Conservation (phyloP, 2,329 filamentous ascomycete genomes). For the Leptographium wingfieldii region DNA sequence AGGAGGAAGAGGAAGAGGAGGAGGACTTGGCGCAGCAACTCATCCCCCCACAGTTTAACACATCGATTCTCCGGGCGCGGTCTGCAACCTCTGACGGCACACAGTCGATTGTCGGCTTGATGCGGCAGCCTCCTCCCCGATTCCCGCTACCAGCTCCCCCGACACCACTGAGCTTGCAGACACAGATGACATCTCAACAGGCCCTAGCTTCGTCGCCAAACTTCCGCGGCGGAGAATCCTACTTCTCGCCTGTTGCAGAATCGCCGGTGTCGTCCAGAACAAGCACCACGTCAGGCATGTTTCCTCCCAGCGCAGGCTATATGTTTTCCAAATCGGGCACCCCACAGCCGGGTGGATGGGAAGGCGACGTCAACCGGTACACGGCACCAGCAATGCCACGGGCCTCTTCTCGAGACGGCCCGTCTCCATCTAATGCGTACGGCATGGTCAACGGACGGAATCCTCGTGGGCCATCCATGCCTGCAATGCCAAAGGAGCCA, state of each 20-base stretch:
- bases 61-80: constrained; percentile 44
- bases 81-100: constrained; percentile 63
- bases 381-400: constrained; percentile 80
- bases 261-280: constrained; percentile 65
- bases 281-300: constrained; percentile 64
- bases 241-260: constrained; percentile 81
- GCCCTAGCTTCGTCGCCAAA: constrained; percentile 42
- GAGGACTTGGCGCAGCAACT: not conserved
- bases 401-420: constrained; percentile 64
- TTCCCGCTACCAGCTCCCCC: constrained; percentile 54
- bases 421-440: constrained; percentile 51
- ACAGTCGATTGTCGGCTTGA: constrained; percentile 43
- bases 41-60: not conserved
- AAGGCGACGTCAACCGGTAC: constrained; percentile 64
- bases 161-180: constrained; percentile 56
- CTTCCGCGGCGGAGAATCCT: constrained; percentile 60
- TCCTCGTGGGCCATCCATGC: constrained; percentile 66
- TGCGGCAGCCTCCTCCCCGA: constrained; percentile 52
- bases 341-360: constrained; percentile 46
- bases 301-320: constrained; percentile 35
- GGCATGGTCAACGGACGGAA: constrained; percentile 44
- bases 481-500: constrained; percentile 46
- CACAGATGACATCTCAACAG: constrained; percentile 21
- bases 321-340: constrained; percentile 65
- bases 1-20: constrained; percentile 46